These are phyloP conservation scores for Bipolaris gigantea DNA, from an alignment of 2,329 filamentous ascomycete species.

Conservation along the genomic window DNA sequence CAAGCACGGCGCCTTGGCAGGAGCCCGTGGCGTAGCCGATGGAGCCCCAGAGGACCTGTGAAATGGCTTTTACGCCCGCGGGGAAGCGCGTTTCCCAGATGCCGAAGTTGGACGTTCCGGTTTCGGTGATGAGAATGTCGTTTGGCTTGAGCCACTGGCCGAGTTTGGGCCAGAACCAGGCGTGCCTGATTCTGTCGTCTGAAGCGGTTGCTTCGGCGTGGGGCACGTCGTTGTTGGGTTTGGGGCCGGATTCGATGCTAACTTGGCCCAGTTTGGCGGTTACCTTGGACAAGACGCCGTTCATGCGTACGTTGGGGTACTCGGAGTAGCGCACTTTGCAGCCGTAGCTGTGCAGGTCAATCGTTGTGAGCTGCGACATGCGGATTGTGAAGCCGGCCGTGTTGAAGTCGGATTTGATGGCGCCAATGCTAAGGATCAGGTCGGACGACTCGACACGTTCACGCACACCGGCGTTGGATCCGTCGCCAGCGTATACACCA, in stretches of 20 bases:
- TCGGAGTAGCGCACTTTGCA: slow-evolving; percentile 76
- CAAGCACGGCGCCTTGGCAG: slow-evolving; percentile 71
- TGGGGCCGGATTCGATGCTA: slow-evolving; percentile 55
- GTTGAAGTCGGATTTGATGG: slow-evolving; percentile 77
- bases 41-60: slow-evolving; percentile 72
- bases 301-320: slow-evolving; percentile 77
- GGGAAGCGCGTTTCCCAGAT: slow-evolving; percentile 86
- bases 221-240: slow-evolving; percentile 57
- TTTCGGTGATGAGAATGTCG: slow-evolving; percentile 84
- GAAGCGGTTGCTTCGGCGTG: slow-evolving; percentile 34
- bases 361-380: slow-evolving; percentile 73
- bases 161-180: slow-evolving; percentile 76
- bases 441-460: slow-evolving; percentile 69
- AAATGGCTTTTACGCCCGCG: slow-evolving; percentile 73
- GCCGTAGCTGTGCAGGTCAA: slow-evolving; percentile 77
- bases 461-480: slow-evolving; percentile 66
- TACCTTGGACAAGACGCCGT: slow-evolving; percentile 73
- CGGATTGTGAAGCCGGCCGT: slow-evolving; percentile 81
- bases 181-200: slow-evolving; percentile 62
- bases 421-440: slow-evolving; percentile 70
- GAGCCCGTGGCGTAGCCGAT: slow-evolving; percentile 68
- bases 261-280: slow-evolving; percentile 62
- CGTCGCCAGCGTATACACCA: slow-evolving; percentile 82
- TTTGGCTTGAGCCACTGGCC: slow-evolving; percentile 70
- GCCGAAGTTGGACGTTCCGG: slow-evolving; percentile 85